Evolutionary conservation across 2,329 filamentous ascomycete genomes (phyloP).

Genomic region (Apiospora sp.): DNA sequence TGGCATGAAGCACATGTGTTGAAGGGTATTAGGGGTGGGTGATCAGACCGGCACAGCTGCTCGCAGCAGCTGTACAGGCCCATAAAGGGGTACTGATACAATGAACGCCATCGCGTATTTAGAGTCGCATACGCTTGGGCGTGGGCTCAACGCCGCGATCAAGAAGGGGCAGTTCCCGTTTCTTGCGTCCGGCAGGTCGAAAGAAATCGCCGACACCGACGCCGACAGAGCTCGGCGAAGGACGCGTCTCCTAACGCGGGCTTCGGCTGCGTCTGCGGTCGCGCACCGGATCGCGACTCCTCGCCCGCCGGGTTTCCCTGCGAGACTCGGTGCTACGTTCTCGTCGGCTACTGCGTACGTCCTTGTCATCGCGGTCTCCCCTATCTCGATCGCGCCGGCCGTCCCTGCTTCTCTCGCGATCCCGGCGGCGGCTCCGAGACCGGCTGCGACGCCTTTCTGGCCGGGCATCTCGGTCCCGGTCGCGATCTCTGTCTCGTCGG

Average conservation of each 20-base stretch:
- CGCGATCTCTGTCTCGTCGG: conserved; percentile 35
- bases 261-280: conserved; percentile 37
- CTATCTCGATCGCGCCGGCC: conserved; percentile 44
- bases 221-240: background rate
- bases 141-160: background rate
- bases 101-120: background rate
- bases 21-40: background rate
- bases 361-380: conserved; percentile 39
- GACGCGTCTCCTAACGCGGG: conserved; percentile 34
- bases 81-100: background rate
- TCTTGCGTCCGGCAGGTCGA: background rate
- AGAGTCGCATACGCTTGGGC: background rate
- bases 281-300: conserved; percentile 34
- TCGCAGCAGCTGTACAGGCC: background rate
- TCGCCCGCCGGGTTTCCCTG: conserved; percentile 31
- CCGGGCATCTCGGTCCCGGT: conserved; percentile 40
- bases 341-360: conserved; percentile 40
- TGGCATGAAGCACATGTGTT: background rate
- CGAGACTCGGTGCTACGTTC: conserved; percentile 32
- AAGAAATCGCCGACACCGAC: background rate
- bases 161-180: background rate
- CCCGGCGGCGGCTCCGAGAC: conserved; percentile 44
- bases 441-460: conserved; percentile 35
- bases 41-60: background rate
- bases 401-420: conserved; percentile 42